These are phyloP conservation scores for Fusarium xylarioides DNA, from an alignment of 2,329 filamentous ascomycete species.

Conservation along the genomic window DNA sequence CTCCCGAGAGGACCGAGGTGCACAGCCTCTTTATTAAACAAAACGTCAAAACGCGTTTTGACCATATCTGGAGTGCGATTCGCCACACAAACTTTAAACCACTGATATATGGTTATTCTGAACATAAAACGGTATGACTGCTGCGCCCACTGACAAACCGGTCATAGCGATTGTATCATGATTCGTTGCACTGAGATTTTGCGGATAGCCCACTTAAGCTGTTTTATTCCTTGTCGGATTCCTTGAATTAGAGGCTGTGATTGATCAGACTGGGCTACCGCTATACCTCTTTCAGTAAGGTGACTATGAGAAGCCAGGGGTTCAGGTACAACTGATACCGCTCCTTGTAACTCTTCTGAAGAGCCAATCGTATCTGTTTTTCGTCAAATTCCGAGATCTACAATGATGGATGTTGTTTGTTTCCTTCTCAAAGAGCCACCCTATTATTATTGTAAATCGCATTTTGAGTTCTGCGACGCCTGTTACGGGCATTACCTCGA, in stretches of 20 bases:
- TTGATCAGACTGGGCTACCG: not conserved
- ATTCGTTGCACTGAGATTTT: not conserved
- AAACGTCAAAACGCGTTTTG: not conserved
- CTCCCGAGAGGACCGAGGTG: not conserved
- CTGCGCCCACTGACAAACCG: not conserved
- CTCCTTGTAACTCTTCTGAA: not conserved
- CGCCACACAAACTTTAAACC: not conserved
- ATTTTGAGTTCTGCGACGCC: not conserved
- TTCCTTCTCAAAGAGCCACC: not conserved
- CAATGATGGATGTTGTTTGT: not conserved
- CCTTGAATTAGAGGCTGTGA: rapidly evolving
- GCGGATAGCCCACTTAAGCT: not conserved
- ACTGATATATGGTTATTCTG: not conserved
- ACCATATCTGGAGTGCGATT: not conserved
- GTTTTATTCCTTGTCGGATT: not conserved
- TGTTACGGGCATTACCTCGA: no score
- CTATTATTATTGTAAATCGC: not conserved
- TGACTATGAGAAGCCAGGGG: not conserved
- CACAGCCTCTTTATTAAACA: conserved; percentile 14
- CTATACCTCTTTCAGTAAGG: not conserved
- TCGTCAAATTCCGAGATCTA: conserved; percentile 9
- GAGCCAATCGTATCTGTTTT: not conserved
- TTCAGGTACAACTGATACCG: not conserved
- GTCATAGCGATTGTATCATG: not conserved
- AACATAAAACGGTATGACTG: not conserved